phyloP scores from a whole-genome alignment of 176 grass and related monocot genomes.

The Stipa capillata region DNA sequence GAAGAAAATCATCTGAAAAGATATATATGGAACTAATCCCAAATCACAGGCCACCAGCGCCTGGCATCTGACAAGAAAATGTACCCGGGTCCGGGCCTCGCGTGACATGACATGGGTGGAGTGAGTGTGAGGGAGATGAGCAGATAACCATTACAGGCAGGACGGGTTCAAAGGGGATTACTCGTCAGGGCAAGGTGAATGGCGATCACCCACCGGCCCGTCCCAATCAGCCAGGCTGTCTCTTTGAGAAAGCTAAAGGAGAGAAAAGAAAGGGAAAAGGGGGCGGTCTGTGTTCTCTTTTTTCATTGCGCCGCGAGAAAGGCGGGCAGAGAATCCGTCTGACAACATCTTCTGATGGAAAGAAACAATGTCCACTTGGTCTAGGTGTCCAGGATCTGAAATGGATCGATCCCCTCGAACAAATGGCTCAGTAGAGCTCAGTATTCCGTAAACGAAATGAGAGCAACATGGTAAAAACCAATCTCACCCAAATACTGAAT shows the following conservation, averaged over 20 bases:
- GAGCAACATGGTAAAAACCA: neutral
- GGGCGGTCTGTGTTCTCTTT: neutral
- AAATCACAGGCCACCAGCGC: neutral
- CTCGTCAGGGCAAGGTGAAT: conserved; percentile 30
- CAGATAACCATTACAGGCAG: conserved; percentile 22
- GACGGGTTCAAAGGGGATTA: conserved; percentile 1
- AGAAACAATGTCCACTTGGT: neutral
- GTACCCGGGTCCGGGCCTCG: too few relatives aligned
- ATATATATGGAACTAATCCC: neutral
- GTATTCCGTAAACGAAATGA: too few relatives aligned
- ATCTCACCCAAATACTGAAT: neutral
- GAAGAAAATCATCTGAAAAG: neutral
- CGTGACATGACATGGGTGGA: neutral
- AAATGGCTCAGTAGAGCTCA: too few relatives aligned
- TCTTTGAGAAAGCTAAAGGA: conserved; percentile 16
- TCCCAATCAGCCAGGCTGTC: conserved; percentile 63
- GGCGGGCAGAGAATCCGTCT: neutral
- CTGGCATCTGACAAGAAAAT: neutral
- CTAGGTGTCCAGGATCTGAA: neutral
- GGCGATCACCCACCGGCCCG: conserved; percentile 31
- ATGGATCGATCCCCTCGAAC: neutral
- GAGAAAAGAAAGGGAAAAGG: neutral
- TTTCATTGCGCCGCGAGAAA: conserved; percentile 36
- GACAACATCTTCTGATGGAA: neutral
- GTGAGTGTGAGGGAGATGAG: neutral